Evolutionary conservation across 2,329 filamentous ascomycete genomes (phyloP), one percentile per base, ranked within the genome.

Genomic region (Ophiostoma quercus): DNA sequence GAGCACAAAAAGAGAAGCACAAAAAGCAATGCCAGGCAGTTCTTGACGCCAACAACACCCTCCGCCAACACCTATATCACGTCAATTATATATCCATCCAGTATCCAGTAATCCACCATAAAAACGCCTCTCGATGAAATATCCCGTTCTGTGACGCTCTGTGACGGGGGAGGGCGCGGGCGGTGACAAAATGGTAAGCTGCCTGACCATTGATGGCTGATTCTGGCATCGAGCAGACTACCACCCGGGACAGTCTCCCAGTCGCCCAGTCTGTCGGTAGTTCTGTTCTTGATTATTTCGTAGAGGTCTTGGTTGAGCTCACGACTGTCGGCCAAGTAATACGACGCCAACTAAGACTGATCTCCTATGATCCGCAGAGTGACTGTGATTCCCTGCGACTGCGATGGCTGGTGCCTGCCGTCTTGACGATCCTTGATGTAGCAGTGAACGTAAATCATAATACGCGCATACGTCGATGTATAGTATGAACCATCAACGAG

Each of bases 221-320:
- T 57, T 29, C 5, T 57, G 51, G 51, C 22, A 57, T 22, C 51
- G 2, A 22, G 51, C 51, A 57, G 22, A 57, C 51, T 25, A 11
- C n/a, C n/a, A 29, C 22, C 47, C 41, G 41, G 41, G 12, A 12
- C 41, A 43, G 41, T 43, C 12, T 14, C 41, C 41, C 41, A 43
- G 41, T 43, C 41, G n/a, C 43, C 43, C 51, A 57, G n/a, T 57
- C 51, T 57, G 51, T 57, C 51, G 51, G 51, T 22, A 57, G 51
- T 57, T 57, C n/a, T n/a, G n/a, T n/a, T n/a, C n/a, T n/a, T n/a
- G n/a, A n/a, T n/a, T n/a, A n/a, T n/a, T n/a, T n/a, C n/a, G n/a
- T n/a, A 47, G 6, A 47, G 43, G 43, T 47, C 16, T 47, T 47
- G 39, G 12, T 3, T 41, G 39, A 14, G 37, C 8, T 43, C 41